These are phyloP conservation scores for Phaeosphaeriaceae sp. DNA, from an alignment of 2,329 filamentous ascomycete genomes.

Conservation along the genomic window DNA sequence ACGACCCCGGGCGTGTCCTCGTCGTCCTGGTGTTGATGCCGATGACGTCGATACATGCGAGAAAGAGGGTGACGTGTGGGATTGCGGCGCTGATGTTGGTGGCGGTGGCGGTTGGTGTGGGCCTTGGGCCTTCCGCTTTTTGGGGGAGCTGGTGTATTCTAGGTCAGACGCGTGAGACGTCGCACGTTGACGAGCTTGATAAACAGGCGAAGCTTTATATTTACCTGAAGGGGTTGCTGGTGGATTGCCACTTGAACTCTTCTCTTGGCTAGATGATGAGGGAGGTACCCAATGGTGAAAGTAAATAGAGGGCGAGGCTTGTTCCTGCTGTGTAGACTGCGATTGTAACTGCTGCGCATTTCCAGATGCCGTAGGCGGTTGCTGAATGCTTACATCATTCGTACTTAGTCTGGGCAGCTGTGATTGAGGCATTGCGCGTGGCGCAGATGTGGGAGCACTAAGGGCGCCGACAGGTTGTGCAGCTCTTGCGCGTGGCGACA, in stretches of 20 bases:
- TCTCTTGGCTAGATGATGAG: slow-evolving; percentile 62
- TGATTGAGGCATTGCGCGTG: slow-evolving; percentile 54
- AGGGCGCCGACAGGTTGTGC: slow-evolving; percentile 32
- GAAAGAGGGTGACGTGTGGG: slow-evolving; percentile 57
- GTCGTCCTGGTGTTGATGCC: slow-evolving; percentile 62
- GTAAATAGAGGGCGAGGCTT: slow-evolving; percentile 77
- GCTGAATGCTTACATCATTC: slow-evolving; percentile 59
- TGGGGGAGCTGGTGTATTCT: slow-evolving; percentile 76
- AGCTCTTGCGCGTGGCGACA: slow-evolving; percentile 46
- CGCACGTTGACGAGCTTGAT: slow-evolving; percentile 57
- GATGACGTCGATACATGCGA: slow-evolving; percentile 64
- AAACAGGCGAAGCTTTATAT: slow-evolving; percentile 51
- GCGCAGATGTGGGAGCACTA: slow-evolving; percentile 49
- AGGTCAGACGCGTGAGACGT: slow-evolving; percentile 57
- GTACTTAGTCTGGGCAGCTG: slow-evolving; percentile 59
- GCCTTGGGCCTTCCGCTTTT: slow-evolving; percentile 78
- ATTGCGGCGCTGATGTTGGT: slow-evolving; percentile 57
- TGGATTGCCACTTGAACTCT: slow-evolving; percentile 64
- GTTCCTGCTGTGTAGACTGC: slow-evolving; percentile 62
- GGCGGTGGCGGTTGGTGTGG: slow-evolving; percentile 59
- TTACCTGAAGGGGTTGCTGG: slow-evolving; percentile 75
- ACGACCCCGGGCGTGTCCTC: slow-evolving; percentile 68
- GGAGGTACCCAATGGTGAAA: slow-evolving; percentile 95
- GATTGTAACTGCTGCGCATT: slow-evolving; percentile 52
- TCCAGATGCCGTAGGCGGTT: slow-evolving; percentile 51